A percentile compares a stretch with the other conserved stretches of the same genome.
These are phyloP conservation scores for Cryptococcus sp. DNA, from an alignment of 1,284 basidiomycete genomes.

Conservation along the genomic window DNA sequence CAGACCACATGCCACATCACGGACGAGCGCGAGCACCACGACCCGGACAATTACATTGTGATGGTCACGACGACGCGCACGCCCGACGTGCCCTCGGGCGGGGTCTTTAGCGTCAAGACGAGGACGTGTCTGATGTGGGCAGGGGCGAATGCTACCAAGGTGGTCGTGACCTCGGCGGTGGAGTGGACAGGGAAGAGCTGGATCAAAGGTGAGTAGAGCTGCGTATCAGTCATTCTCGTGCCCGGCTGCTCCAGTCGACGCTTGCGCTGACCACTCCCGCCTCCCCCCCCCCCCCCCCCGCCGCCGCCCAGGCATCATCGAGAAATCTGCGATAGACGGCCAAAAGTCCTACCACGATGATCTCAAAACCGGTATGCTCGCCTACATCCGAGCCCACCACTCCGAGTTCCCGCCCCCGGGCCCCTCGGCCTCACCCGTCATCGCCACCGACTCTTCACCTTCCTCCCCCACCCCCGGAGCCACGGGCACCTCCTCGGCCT, in stretches of 20 bases:
- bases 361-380: slow-evolving; percentile 77
- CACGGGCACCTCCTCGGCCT: not conserved
- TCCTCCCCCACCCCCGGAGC: not conserved
- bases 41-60: slow-evolving; percentile 78
- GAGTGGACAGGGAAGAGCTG: slow-evolving; percentile 97
- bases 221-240: no score
- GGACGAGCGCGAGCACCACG: slow-evolving; percentile 76
- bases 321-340: slow-evolving; percentile 87
- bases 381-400: slow-evolving; percentile 82
- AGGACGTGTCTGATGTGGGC: slow-evolving; percentile 94
- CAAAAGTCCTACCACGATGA: slow-evolving; percentile 85
- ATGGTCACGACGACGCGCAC: slow-evolving; percentile 87
- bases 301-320: slow-evolving; percentile 81
- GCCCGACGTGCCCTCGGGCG: slow-evolving; percentile 90
- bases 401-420: slow-evolving; percentile 86
- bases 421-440: not conserved
- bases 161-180: slow-evolving; percentile 85
- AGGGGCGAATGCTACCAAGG: slow-evolving; percentile 66
- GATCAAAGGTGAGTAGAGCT: slow-evolving; percentile 80
- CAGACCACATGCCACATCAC: slow-evolving; percentile 91
- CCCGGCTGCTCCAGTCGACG: no score
- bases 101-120: slow-evolving; percentile 89
- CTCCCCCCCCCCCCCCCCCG: no score
- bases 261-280: no score
- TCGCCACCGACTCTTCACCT: not conserved